Evolutionary conservation across 2,329 filamentous ascomycete species (phyloP).

Genomic region (Malbranchea cinnamomea): DNA sequence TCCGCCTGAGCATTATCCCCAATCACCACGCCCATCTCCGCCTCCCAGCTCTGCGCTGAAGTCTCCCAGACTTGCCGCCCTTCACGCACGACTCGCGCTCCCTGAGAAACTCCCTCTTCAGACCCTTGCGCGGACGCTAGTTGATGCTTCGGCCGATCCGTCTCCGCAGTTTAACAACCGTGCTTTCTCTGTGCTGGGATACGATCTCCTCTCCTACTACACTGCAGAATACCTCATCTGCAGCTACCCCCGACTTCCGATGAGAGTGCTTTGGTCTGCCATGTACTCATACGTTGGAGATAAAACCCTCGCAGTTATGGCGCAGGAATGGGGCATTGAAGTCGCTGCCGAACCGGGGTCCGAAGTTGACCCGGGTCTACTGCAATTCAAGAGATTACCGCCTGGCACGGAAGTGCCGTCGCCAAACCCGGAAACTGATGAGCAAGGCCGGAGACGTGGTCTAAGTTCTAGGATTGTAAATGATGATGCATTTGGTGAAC

Average conservation of each 20-base stretch:
- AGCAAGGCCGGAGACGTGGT: conserved; percentile 45
- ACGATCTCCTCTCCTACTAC: conserved; percentile 75
- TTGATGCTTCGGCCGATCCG: conserved; percentile 71
- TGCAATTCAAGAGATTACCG: conserved; percentile 54
- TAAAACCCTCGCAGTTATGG: conserved; percentile 56
- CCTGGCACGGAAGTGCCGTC: conserved; percentile 25
- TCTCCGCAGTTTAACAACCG: conserved; percentile 77
- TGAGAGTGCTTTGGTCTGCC: conserved; percentile 72
- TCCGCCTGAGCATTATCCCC: conserved; percentile 10
- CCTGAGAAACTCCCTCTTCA: conserved; percentile 68
- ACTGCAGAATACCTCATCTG: conserved; percentile 75
- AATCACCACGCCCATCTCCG: conserved; percentile 50
- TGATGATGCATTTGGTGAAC: conserved; percentile 73
- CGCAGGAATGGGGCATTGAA: conserved; percentile 84
- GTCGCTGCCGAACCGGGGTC: conserved; percentile 69
- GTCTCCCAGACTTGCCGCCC: conserved; percentile 81
- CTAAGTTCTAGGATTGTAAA: conserved; percentile 64
- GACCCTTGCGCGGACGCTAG: conserved; percentile 70
- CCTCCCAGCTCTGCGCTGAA: conserved; percentile 47
- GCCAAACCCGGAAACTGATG: conserved; percentile 29
- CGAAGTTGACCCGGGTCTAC: conserved; percentile 79
- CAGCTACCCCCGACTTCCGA: conserved; percentile 80
- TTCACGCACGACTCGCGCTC: conserved; percentile 78
- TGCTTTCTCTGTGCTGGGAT: conserved; percentile 65
- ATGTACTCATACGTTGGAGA: conserved; percentile 72